Percentiles rank a stretch among this genome's conserved stretches.
Conservation (phyloP, 176 grass and related monocot species). For the Triticum timopheevii region DNA sequence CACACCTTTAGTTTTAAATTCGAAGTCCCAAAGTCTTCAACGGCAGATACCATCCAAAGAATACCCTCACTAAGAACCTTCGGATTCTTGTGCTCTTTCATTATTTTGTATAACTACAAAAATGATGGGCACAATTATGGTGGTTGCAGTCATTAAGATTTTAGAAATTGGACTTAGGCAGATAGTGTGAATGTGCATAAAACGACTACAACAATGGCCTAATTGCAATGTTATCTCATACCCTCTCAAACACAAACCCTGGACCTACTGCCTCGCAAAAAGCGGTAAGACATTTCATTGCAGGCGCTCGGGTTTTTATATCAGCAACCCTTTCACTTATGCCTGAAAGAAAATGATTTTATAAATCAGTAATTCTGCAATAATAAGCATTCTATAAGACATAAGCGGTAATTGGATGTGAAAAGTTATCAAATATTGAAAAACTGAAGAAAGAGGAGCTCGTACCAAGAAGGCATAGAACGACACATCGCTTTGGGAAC, state of each 20-base stretch:
- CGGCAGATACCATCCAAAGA: constrained; percentile 96
- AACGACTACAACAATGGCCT: background rate
- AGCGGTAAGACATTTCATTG: constrained; percentile 94
- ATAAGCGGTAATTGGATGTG: background rate
- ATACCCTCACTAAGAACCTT: constrained; percentile 97
- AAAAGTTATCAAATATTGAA: background rate
- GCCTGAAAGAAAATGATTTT: constrained; percentile 45
- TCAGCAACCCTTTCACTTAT: constrained; percentile 96
- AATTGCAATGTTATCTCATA: constrained; percentile 34
- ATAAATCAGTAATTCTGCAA: background rate
- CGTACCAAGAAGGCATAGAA: constrained; percentile 86
- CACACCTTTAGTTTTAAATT: constrained; percentile 92
- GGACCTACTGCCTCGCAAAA: constrained; percentile 96
- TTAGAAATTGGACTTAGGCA: background rate
- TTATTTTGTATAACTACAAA: constrained; percentile 95
- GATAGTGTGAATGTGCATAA: background rate
- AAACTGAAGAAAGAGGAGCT: constrained; percentile 8
- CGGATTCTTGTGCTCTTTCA: constrained; percentile 99
- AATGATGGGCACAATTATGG: constrained; percentile 30
- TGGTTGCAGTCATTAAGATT: background rate
- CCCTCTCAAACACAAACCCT: constrained; percentile 96
- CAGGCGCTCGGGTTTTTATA: constrained; percentile 86
- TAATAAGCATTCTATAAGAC: constrained; percentile 12
- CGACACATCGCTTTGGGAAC: constrained; percentile 85
- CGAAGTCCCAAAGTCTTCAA: constrained; percentile 89